These are phyloP conservation scores for Trichophyton verrucosum DNA, from an alignment of 2,329 filamentous ascomycete genomes.

Conservation along the genomic window DNA sequence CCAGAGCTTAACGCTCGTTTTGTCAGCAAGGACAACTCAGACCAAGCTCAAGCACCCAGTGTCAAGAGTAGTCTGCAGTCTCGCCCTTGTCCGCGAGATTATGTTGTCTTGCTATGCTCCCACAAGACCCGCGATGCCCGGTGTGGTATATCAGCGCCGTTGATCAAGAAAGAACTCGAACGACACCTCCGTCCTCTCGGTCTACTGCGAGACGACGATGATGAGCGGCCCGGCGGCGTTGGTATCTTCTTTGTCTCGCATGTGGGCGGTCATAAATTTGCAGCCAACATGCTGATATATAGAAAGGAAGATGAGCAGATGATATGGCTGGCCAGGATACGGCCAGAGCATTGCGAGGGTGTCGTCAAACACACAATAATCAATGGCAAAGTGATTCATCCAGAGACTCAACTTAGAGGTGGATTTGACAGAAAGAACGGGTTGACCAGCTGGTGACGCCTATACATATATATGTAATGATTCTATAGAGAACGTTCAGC, in stretches of 20 bases:
- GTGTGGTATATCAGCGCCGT: constrained; percentile 84
- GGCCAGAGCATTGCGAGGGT: constrained; percentile 84
- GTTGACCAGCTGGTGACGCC: constrained; percentile 66
- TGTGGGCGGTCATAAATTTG: constrained; percentile 92
- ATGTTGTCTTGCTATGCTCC: constrained; percentile 83
- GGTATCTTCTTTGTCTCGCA: constrained; percentile 94
- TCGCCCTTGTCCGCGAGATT: constrained; percentile 64
- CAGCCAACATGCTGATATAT: constrained; percentile 89
- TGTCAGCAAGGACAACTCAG: constrained; percentile 42
- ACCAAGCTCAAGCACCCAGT: constrained; percentile 18
- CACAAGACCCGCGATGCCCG: constrained; percentile 84
- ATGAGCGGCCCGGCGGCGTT: constrained; percentile 76
- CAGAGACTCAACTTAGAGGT: constrained; percentile 67
- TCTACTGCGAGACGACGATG: constrained; percentile 68
- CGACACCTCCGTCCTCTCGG: constrained; percentile 75
- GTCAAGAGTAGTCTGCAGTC: constrained; percentile 37
- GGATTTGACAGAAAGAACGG: constrained; percentile 76
- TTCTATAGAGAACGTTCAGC: background rate
- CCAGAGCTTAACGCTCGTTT: constrained; percentile 58
- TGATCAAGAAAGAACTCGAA: constrained; percentile 80
- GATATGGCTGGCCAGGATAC: constrained; percentile 79
- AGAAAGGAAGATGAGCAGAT: constrained; percentile 58
- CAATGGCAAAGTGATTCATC: constrained; percentile 89
- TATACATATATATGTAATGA: background rate
- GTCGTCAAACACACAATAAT: constrained; percentile 78